A percentile compares a stretch with the other conserved stretches of the same genome.
Conservation (phyloP, 1,139 yeast genomes). For the Candida sp. region DNA sequence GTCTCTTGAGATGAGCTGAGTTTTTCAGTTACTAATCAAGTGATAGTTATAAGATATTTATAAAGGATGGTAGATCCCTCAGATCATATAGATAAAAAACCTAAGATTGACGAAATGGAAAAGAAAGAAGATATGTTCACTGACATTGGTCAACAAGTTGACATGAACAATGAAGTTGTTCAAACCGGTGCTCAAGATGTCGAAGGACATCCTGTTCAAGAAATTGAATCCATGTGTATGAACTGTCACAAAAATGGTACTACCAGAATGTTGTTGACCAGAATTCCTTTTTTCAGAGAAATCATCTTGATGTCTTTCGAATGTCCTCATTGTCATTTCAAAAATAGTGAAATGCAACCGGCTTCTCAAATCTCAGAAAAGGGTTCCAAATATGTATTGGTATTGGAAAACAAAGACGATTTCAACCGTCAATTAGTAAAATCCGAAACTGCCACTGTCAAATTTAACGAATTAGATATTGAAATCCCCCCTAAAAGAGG, state of each 20-base stretch:
- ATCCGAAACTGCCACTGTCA: slow-evolving; percentile 82
- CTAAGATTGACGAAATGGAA: slow-evolving; percentile 7
- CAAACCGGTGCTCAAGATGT: slow-evolving; percentile 70
- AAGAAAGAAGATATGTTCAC: slow-evolving; percentile 44
- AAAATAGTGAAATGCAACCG: slow-evolving; percentile 91
- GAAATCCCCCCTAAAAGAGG: slow-evolving; percentile 97
- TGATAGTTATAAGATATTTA: too few species aligned
- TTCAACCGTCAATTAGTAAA: slow-evolving; percentile 90
- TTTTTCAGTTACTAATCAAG: background rate
- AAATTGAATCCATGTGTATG: slow-evolving; percentile 93
- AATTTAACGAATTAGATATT: slow-evolving; percentile 79
- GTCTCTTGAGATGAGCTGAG: background rate
- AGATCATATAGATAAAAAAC: slow-evolving; percentile 12
- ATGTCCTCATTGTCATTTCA: slow-evolving; percentile 92
- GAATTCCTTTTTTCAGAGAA: slow-evolving; percentile 90
- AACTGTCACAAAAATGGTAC: slow-evolving; percentile 85
- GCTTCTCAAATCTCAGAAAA: slow-evolving; percentile 88
- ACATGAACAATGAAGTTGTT: slow-evolving; percentile 19
- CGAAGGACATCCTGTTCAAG: slow-evolving; percentile 97
- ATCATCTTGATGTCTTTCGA: slow-evolving; percentile 92
- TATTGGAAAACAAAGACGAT: slow-evolving; percentile 69
- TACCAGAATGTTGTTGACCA: slow-evolving; percentile 79
- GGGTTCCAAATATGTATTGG: slow-evolving; percentile 73
- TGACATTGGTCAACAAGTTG: slow-evolving; percentile 59
- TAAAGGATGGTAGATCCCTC: background rate